Evolutionary conservation across 805 yeast species (phyloP), one percentile per base, ranked within the genome.

Genomic region (Grigorovia yakushimaensis): DNA sequence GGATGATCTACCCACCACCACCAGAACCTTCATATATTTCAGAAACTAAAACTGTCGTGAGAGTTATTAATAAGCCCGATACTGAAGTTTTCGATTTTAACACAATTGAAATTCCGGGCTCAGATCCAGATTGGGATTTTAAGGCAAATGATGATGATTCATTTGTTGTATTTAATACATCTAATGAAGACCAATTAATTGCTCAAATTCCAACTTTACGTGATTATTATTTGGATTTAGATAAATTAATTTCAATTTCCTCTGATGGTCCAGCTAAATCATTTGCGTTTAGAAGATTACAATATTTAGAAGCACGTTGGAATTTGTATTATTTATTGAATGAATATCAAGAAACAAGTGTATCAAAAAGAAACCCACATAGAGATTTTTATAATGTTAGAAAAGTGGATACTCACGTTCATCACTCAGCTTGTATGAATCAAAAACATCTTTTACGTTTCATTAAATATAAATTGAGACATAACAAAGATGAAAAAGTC

Each of bases 391-490:
- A 71, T 48, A 71, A 71, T 47, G 71, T 66, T 15, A 59, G 74
- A 52, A 71, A 71, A 51, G 66, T 71, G 35, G 74, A 71, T 46
- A 93, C 98, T 18, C 99, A 93, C 73, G 96, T 93, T 57, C 99
- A 93, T 65, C 98, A 94, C 65, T 86, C 96, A 9, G 99, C 99
- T 10, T 89, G 97, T 66, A 94, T 94, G 98, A 94, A 94, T 61
- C 98, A 93, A 69, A 93, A 93, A 67, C 99, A 93, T 69, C 71
- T 93, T 58, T 72, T 93, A 54, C 82, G 99, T 58, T 93, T 87
- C 65, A 93, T 93, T 66, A 93, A 93, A 68, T 87, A 88, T 64
- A 93, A 93, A 69, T 81, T 93, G 68, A 88, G 91, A 69, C 85
- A 87, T 50, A 70, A 72, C 42, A 89, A 95, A 2, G 77, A 87